phyloP scores from a whole-genome alignment of 169 alveolate genomes.

The Babesia bovis region DNA sequence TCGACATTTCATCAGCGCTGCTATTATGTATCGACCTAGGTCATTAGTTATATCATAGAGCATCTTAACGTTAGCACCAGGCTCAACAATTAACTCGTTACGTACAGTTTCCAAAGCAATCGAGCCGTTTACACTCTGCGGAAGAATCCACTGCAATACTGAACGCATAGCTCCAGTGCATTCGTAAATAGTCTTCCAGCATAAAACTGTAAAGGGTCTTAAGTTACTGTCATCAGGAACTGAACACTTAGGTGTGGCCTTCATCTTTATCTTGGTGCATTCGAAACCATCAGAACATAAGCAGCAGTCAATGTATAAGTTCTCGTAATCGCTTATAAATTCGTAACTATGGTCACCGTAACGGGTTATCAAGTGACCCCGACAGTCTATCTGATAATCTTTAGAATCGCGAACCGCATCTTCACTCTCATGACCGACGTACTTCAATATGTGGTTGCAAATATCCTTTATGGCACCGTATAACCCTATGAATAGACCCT shows the following conservation, averaged over 20 bases:
- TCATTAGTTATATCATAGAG: constrained; percentile 21
- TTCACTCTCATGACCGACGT: constrained; percentile 24
- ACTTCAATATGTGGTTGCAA: background rate
- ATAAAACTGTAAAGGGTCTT: constrained; percentile 37
- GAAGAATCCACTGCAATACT: constrained; percentile 38
- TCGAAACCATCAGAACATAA: background rate
- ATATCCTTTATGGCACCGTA: constrained; percentile 2
- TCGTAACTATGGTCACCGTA: background rate
- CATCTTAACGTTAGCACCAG: constrained; percentile 19
- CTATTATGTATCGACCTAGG: constrained; percentile 22
- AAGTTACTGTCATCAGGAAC: constrained; percentile 35
- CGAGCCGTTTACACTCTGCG: constrained; percentile 25
- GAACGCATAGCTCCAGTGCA: constrained; percentile 12
- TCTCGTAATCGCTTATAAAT: background rate
- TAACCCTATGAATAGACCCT: background rate
- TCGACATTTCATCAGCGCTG: constrained; percentile 22
- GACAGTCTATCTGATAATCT: constrained; percentile 24
- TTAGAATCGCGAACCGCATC: background rate
- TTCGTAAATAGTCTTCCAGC: constrained; percentile 43
- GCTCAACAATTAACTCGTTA: constrained; percentile 10
- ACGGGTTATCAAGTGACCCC: constrained; percentile 24
- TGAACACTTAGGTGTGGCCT: constrained; percentile 31
- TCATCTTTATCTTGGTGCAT: constrained; percentile 8
- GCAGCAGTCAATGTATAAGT: constrained; percentile 6
- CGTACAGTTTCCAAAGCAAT: constrained; percentile 13